phyloP scores from a whole-genome alignment of 495 filamentous ascomycete species.

The Halenospora varia region DNA sequence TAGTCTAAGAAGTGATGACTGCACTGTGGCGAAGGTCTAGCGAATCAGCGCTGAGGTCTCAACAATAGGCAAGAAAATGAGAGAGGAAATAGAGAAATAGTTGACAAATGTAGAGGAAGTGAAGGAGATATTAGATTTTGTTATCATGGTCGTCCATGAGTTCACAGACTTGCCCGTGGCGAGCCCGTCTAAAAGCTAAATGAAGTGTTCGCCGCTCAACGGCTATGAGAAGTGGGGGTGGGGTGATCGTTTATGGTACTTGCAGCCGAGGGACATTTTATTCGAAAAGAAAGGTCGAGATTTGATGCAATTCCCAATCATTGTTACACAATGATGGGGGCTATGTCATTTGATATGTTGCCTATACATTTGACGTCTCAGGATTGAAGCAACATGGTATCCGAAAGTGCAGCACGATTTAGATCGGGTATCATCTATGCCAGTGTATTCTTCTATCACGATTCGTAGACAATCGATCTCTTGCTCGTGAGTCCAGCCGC shows the following conservation, averaged over 20 bases:
- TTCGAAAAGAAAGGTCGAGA: too few relatives aligned
- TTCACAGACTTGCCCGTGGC: neutral
- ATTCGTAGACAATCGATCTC: neutral
- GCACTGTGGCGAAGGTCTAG: neutral
- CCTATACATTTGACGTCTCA: too few relatives aligned
- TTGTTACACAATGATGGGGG: too few relatives aligned
- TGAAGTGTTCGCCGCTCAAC: neutral
- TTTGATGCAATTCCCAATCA: too few relatives aligned
- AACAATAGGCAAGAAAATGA: neutral
- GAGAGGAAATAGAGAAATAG: neutral
- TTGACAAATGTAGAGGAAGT: neutral
- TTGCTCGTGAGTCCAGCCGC: constrained; percentile 9
- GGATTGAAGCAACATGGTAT: neutral
- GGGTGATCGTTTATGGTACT: neutral
- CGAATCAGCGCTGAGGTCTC: neutral
- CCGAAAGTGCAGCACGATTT: neutral
- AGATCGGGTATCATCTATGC: too few relatives aligned
- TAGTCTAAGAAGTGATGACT: neutral
- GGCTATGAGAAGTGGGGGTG: neutral
- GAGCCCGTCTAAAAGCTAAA: neutral
- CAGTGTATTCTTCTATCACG: too few relatives aligned
- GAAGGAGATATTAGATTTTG: neutral
- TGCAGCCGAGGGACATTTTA: neutral
- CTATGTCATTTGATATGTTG: too few relatives aligned
- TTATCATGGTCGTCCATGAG: neutral